A percentile compares a stretch with the other conserved stretches of the same genome.
These are phyloP conservation scores for Trichosphaerium sp. DNA, from an alignment of 78 protist genomes.

Conservation along the genomic window DNA sequence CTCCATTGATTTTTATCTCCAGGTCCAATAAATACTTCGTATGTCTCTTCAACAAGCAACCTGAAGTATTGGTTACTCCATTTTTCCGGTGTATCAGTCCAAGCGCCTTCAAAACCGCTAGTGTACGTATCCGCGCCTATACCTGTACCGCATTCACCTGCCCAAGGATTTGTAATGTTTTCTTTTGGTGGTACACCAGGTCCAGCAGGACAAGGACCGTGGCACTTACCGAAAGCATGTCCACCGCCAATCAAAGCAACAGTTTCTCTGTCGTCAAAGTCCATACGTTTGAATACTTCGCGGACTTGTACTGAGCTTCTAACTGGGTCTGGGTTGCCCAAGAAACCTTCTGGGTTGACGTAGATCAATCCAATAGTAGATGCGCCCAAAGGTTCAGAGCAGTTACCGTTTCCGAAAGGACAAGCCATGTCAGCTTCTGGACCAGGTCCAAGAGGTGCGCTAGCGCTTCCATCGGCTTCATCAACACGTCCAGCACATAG, in stretches of 20 bases:
- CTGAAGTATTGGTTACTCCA: constrained; percentile 30
- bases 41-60: background rate
- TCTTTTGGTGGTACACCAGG: too few species aligned
- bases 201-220: constrained; percentile 53
- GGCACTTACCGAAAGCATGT: constrained; percentile 57
- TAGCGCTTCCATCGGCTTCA: background rate
- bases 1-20: constrained; percentile 15
- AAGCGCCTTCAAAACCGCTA: constrained; percentile 52
- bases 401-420: too few species aligned
- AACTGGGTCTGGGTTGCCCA: constrained; percentile 3
- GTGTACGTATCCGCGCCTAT: constrained; percentile 30
- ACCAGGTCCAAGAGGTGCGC: background rate
- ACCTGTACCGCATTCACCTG: constrained; percentile 15
- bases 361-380: constrained; percentile 12
- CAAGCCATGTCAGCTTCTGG: too few species aligned
- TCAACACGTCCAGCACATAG: constrained; percentile 31
- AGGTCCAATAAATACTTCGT: constrained; percentile 9
- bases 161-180: background rate
- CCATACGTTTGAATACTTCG: constrained; percentile 28
- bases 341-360: constrained; percentile 35
- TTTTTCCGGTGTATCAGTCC: constrained; percentile 37
- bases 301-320: constrained; percentile 2
- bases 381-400: constrained; percentile 40
- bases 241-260: too few species aligned
- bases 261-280: constrained; percentile 40